Evolutionary conservation across 306 rosid genomes (phyloP).

Genomic region (Quercus rubra): DNA sequence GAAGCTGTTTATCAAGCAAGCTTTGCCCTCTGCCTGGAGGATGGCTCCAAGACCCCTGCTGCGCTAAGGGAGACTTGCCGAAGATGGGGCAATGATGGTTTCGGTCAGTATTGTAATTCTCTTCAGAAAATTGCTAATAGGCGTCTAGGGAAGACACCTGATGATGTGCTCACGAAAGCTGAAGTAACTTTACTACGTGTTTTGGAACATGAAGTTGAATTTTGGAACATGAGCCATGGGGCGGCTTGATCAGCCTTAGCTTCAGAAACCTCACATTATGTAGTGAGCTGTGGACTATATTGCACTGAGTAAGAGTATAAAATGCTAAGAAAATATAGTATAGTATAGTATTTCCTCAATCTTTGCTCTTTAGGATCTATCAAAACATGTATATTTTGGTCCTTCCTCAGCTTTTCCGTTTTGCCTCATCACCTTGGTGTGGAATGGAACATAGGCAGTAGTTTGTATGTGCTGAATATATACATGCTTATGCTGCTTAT

Average conservation of each 20-base stretch:
- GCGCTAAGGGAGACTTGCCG: slow-evolving; percentile 63
- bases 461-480: neutral
- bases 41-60: slow-evolving; percentile 56
- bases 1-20: slow-evolving; percentile 88
- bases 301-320: neutral
- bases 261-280: neutral
- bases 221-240: slow-evolving; percentile 74
- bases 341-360: neutral
- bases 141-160: slow-evolving; percentile 44
- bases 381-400: no score
- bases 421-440: no score
- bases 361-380: neutral
- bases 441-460: neutral
- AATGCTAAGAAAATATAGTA: neutral
- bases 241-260: slow-evolving; percentile 16
- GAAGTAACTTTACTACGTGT: slow-evolving; percentile 49
- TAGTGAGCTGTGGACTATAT: neutral
- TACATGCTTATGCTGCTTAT: neutral
- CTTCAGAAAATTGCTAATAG: slow-evolving; percentile 45
- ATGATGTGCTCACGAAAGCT: slow-evolving; percentile 41
- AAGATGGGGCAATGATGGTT: slow-evolving; percentile 82
- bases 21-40: slow-evolving; percentile 65
- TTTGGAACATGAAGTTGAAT: slow-evolving; percentile 66
- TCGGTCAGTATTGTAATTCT: slow-evolving; percentile 58
- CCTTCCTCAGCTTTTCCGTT: no score